These are phyloP conservation scores for Colletotrichum somersetense DNA, from an alignment of 2,329 filamentous ascomycete genomes.

Conservation along the genomic window DNA sequence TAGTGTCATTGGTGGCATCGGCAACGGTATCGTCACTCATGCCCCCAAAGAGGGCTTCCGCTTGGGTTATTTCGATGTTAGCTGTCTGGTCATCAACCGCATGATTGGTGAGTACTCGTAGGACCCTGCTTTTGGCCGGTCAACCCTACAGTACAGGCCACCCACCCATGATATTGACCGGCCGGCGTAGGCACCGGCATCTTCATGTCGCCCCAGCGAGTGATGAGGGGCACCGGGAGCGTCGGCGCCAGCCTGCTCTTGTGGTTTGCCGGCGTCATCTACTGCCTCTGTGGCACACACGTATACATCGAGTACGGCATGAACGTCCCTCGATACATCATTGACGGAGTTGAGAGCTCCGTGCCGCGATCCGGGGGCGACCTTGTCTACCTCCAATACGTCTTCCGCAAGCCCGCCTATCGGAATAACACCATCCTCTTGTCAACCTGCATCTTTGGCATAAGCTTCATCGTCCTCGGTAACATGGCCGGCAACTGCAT, in stretches of 20 bases:
- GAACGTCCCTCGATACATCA: constrained; percentile 58
- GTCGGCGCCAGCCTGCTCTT: constrained; percentile 54
- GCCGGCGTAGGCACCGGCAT: constrained; percentile 51
- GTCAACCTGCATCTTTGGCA: constrained; percentile 59
- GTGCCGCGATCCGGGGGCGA: constrained; percentile 19
- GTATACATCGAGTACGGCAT: constrained; percentile 62
- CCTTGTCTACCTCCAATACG: constrained; percentile 56
- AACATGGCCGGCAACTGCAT: constrained; percentile 64
- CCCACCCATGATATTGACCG: neutral
- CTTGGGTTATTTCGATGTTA: constrained; percentile 53
- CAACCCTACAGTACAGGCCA: too few relatives aligned
- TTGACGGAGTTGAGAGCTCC: constrained; percentile 50
- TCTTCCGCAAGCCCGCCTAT: constrained; percentile 55
- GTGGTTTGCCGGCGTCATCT: constrained; percentile 56
- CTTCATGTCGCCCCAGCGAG: constrained; percentile 51
- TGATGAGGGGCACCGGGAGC: constrained; percentile 51
- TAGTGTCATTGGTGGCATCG: constrained; percentile 32
- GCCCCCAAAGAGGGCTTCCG: constrained; percentile 53
- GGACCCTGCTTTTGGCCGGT: neutral
- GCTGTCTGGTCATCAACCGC: constrained; percentile 53
- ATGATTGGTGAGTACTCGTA: constrained; percentile 51
- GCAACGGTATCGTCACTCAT: constrained; percentile 48
- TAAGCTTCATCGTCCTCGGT: constrained; percentile 60
- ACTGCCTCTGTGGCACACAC: constrained; percentile 53
- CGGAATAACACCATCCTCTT: constrained; percentile 53